Base-by-base conservation (phyloP, 108 stramenopile species). In the Aureococcus anophagefferens region DNA sequence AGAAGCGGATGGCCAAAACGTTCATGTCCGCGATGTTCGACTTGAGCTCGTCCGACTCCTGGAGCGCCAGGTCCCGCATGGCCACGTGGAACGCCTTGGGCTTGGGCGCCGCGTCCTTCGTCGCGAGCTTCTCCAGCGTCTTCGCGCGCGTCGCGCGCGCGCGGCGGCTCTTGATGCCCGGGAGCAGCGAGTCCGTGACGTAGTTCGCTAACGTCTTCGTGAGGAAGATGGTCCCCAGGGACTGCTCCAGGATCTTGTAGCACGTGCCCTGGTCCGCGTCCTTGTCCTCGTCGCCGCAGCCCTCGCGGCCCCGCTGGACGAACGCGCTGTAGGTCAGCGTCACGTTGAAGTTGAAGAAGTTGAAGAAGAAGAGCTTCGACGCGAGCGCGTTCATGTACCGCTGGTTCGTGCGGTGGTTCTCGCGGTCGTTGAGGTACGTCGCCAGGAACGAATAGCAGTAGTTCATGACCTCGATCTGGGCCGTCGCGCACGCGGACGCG, bases 361-460 rank as follows among this genome's bases (percentile, higher is more conserved):
- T 28, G 67, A 68, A 68, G 4, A 13, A 28, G 67, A 68, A 31
- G 21, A 68, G 67, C 28, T 63, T 63, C 29, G 13, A 13, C 5
- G 67, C 67, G 14, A 74, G 30, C 7, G 67, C 16, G 33, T 74
- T 65, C 17, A 67, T 16, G 36, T 74, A 68, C 34, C 67, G 36
- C 21, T 30, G 14, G 36, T 74, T 9, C 30, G 73, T 74, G 66
- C 73, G 73, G n/a, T 74, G 73, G 35, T 74, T 74, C 59, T 74
- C 73, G 33, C 35, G 14, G 7, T 68, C 37, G 35, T 64, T 74
- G 33, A 74, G 25, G 5, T 11, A 17, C 11, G 9, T 9, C 11
- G 73, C 73, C 33, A 74, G 13, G 17, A 13, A 17, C 28, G 4
- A 7, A 66, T 68, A 74, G 11, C 15, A 21, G 30, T 45, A 45